Base-by-base conservation (phyloP, 2,329 filamentous ascomycete genomes). In the Alternaria solani region DNA sequence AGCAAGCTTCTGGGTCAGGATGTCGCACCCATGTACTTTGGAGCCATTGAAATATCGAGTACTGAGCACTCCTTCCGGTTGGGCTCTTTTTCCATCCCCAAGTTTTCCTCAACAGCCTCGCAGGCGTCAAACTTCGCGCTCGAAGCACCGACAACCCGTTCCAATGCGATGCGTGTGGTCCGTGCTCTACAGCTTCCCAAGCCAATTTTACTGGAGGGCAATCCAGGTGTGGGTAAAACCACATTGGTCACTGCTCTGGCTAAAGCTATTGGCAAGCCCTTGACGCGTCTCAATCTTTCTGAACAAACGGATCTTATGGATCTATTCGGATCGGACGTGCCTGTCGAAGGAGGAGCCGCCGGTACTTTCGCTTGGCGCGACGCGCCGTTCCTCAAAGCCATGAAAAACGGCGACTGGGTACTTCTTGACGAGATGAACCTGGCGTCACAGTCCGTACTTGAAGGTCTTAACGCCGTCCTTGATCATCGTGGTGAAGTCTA, bases 291-390 rank as follows among this genome's bases (percentile, higher is more conserved):
- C 79, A 99, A 99, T 74, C 83, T 99, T 61, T 98, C 95, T 0
- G 95, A 99, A 70, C 95, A 99, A 80, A 99, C 96, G 0, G 95
- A 99, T 78, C 82, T 99, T 51, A 97, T 98, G 86, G 95, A 99
- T 76, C 83, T 99, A 1, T 99, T 99, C 76, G 95, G 95, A 60
- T 97, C 94, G 0, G 95, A 99, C 81, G 93, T 97, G 7, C 95
- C 95, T 0, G 89, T 97, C 4, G 95, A 98, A 79, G 94, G 93
- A n/a, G 93, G 91, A 1, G 89, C 91, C 71, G 91, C 93, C 7
- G 95, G 95, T 1, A 91, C 92, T 61, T 99, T 99, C 74, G 90
- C 92, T 1, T 99, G 95, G 95, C 88, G 93, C 68, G 94, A 99
- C 76, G 95, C 94, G 0, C 94, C 95, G 1, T 98, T 99, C 75